These are phyloP conservation scores for Populus ilicifolia DNA, from an alignment of 345 rosid species.

Conservation along the genomic window DNA sequence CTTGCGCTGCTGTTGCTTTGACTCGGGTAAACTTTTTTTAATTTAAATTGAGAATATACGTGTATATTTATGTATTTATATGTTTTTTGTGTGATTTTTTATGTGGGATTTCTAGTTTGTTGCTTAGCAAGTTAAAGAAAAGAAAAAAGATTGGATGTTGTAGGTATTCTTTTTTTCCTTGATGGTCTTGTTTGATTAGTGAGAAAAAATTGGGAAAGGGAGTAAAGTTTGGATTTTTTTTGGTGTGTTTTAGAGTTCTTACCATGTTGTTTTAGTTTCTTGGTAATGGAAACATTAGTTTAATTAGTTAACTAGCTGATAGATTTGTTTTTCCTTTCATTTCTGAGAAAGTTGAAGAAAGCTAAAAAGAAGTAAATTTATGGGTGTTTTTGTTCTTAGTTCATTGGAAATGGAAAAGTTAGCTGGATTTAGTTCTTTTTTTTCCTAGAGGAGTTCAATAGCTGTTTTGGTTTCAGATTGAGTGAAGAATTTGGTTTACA, in stretches of 20 bases:
- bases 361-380: background rate
- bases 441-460: background rate
- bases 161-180: background rate
- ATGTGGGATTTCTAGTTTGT: background rate
- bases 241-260: background rate
- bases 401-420: background rate
- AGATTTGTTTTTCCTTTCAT: background rate
- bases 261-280: background rate
- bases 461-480: background rate
- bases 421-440: background rate
- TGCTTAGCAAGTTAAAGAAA: background rate
- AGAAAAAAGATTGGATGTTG: background rate
- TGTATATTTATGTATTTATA: background rate
- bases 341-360: constrained; percentile 3
- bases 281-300: background rate
- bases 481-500: background rate
- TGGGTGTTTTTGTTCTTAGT: background rate
- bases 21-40: constrained; percentile 19
- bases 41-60: background rate
- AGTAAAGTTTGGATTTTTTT: background rate
- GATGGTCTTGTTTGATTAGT: background rate
- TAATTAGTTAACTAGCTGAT: background rate
- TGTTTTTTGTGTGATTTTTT: background rate
- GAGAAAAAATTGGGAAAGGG: background rate
- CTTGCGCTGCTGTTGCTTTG: constrained; percentile 30